Evolutionary conservation across 768 basidiomycete species (phyloP), one percentile per base, ranked within the genome.

Genomic region (Lentinula aciculospora): DNA sequence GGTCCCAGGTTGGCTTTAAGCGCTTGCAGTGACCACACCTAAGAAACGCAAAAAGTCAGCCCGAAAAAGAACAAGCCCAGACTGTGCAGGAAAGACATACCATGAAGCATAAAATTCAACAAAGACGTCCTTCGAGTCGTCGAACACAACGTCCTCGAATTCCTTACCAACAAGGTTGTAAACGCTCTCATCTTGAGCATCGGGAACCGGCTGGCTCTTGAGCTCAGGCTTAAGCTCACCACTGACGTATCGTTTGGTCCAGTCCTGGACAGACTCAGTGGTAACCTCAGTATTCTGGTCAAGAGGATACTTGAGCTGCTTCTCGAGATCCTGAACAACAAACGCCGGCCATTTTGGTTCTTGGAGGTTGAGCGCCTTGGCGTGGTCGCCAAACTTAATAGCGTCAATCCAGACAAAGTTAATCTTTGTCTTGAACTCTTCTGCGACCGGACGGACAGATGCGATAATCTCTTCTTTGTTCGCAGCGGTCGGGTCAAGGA

Each of bases 351-450:
- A 98, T 65, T 88, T 88, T 64, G 84, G 72, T 66, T 93, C 91
- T 27, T 70, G 68, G 57, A 99, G 81, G 80, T 95, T 96, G 58
- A 99, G 82, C 1, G 92, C 90, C 73, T 93, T 94, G 63, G 88
- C 97, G 76, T 99, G 97, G 66, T 98, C 96, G 65, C 83, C 84
- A 65, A 94, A 99, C 71, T 94, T 94, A 75, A 88, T 75, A 23
- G 93, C 94, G 71, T 99, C 97, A 65, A 99, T 98, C 86, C 88
- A 96, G 60, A 98, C 96, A 71, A 98, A 97, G 85, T 97, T 97
- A 69, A 98, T 67, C 74, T 92, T 86, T 65, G 85, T 81, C 74
- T 91, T 93, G 79, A 83, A 84, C 68, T 86, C 83, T 53, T 84
- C 75, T 6, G 97, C 97, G 53, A 96, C 71, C 8, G 92, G 86